Evolutionary conservation across 2,329 filamentous ascomycete species (phyloP).

Genomic region (Colletotrichum sp.): DNA sequence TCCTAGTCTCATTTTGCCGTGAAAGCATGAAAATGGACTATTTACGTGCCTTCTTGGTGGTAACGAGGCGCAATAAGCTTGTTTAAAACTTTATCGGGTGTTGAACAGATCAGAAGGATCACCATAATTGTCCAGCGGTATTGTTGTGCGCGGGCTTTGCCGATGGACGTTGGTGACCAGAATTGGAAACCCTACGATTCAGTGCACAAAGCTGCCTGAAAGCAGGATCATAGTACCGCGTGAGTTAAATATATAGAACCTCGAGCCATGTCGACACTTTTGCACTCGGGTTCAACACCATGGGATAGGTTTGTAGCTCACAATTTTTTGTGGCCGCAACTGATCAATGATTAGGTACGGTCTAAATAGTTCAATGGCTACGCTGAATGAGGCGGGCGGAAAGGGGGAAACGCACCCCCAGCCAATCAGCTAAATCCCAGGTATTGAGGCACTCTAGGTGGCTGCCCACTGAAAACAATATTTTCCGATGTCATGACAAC

Average conservation of each 20-base stretch:
- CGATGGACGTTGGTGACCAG: background rate
- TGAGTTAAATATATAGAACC: no score
- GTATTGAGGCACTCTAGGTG: background rate
- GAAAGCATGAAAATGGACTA: background rate
- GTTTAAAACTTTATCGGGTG: background rate
- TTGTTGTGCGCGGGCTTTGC: background rate
- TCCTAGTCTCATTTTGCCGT: background rate
- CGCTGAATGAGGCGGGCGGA: background rate
- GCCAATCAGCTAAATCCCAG: background rate
- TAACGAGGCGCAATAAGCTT: background rate
- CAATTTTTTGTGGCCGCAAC: no score
- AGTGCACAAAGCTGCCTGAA: background rate
- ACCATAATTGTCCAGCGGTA: background rate
- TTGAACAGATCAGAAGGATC: background rate
- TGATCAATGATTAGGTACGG: no score
- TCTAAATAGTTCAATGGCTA: no score
- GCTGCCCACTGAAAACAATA: background rate
- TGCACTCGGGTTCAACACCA: no score
- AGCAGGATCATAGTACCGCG: no score
- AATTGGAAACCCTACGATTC: background rate
- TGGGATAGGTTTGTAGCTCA: no score
- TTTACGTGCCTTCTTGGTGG: background rate
- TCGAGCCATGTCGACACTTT: no score
- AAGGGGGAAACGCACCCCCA: background rate
- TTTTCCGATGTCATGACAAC: background rate